Base-by-base conservation (phyloP, 2,329 filamentous ascomycete species). In the Colletotrichum coccodes region DNA sequence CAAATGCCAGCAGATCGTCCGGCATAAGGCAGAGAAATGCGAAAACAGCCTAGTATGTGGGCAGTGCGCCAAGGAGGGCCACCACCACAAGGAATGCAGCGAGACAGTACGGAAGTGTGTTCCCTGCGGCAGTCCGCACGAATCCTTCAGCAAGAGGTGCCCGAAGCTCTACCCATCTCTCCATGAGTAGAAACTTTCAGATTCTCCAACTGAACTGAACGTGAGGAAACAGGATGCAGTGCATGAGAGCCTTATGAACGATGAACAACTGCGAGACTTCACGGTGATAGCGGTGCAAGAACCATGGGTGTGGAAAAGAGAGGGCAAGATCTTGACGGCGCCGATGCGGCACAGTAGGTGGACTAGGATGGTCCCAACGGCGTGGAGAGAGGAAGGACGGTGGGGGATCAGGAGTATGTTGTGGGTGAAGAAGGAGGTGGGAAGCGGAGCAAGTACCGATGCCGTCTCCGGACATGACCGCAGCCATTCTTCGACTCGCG, bases 1-100 rank as follows among this genome's bases (percentile, higher is more conserved):
- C n/a, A 77, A 77, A 34, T 78, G 71, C 60, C 69, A 77, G 68
- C 60, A 75, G 63, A 72, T 76, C 42, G 66, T 71, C 23, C 68
- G 21, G 9, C 67, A 78, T 40, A 77, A 76, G 60, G 73, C 72
- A 14, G 74, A 71, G 57, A 49, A 76, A 49, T 79, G 70, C 60
- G 72, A 70, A 32, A 77, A 77, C 11, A 28, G 60, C 14, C 68
- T 73, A 54, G 57, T 68, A 6, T 76, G 71, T 32, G 64, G 30
- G 12, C 68, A 26, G 32, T 73, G 64, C 23, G 70, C 71, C 6
- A 62, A 60, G 26, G 72, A 69, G 64, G 73, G 71, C 16, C 71
- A 76, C 28, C 68, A 76, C 52, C 59, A 64, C 36, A 34, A 34
- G 32, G 47, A 40, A 12, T 76, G 70, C 61, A 49, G 47, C 3